phyloP scores from a whole-genome alignment of 164 flowering plant genomes.

The Vitis rotundifolia region DNA sequence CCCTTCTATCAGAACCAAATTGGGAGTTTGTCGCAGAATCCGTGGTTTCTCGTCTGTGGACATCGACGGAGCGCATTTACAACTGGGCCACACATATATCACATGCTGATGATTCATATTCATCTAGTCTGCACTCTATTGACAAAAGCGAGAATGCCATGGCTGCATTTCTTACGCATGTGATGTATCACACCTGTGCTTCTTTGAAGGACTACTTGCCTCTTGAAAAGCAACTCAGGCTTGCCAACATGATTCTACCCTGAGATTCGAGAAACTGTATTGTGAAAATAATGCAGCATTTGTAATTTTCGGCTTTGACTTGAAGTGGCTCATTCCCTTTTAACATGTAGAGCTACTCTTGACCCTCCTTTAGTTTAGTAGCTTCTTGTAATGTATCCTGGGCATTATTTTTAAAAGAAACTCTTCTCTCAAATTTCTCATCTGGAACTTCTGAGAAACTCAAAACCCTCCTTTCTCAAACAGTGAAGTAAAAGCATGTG shows the following conservation, averaged over 20 bases:
- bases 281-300: background rate
- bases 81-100: conserved; percentile 37
- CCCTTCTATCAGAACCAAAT: conserved; percentile 57
- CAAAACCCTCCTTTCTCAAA: too few relatives aligned
- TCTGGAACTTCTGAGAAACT: too few relatives aligned
- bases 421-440: too few relatives aligned
- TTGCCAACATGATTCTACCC: conserved; percentile 51
- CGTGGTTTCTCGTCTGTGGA: conserved; percentile 48
- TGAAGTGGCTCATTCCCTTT: background rate
- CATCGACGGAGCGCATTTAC: conserved; percentile 60
- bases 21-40: conserved; percentile 63
- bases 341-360: too few relatives aligned
- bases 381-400: too few relatives aligned
- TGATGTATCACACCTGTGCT: conserved; percentile 55
- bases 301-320: background rate
- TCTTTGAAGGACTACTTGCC: conserved; percentile 61
- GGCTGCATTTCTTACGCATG: conserved; percentile 39
- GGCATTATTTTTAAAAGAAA: too few relatives aligned
- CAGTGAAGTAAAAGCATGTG: too few relatives aligned
- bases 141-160: conserved; percentile 46
- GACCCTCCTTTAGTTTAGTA: too few relatives aligned
- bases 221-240: conserved; percentile 69
- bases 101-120: conserved; percentile 16
- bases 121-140: conserved; percentile 31
- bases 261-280: background rate